Base-by-base conservation (phyloP, 257 asterid species). In the Verbena officinalis region DNA sequence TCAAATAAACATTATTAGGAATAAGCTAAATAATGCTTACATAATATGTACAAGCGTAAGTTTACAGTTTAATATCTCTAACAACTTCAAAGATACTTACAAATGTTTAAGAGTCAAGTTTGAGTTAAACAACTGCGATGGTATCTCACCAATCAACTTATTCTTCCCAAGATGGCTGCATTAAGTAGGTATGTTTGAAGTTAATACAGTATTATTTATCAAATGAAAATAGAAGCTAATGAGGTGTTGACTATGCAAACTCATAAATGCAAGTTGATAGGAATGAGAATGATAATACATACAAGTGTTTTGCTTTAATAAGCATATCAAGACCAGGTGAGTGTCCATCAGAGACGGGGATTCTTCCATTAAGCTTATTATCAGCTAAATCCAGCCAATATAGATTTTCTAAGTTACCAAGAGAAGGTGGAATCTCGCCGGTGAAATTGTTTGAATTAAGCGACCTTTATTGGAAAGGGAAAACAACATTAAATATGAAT, bases 111-210 rank as follows among this genome's bases (percentile, higher is more conserved):
- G 87, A 19, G 77, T 45, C 82, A 84, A 31, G 52, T 81, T 76
- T 38, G 92, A 71, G 75, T 44, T 69, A 55, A 94, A 90, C 59
- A 94, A 84, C 55, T 45, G 17, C 12, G 91, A 5, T 21, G 99
- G 96, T 59, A 94, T 77, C 57, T 53, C 84, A 59, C 97, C 99
- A 19, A 88, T 78, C 49, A 94, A 75, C 69, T 64, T 80, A 68
- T 94, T 94, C 49, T 81, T 84, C 55, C 95, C 97, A 15, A 90
- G 79, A 79, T 94, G 97, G 83, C 99, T 94, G 87, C 80, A 65
- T 62, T 52, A 62, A 36, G 15, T 55, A 14, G 40, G 42, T 7
- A 39, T n/a, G 55, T 19, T 43, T 53, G 36, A n/a, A 53, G 59
- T 53, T 53, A 30, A 14, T 53, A 24, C 39, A 24, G 3, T 7